Evolutionary conservation across 345 rosid genomes (phyloP).

Genomic region (Sonneratia alba): DNA sequence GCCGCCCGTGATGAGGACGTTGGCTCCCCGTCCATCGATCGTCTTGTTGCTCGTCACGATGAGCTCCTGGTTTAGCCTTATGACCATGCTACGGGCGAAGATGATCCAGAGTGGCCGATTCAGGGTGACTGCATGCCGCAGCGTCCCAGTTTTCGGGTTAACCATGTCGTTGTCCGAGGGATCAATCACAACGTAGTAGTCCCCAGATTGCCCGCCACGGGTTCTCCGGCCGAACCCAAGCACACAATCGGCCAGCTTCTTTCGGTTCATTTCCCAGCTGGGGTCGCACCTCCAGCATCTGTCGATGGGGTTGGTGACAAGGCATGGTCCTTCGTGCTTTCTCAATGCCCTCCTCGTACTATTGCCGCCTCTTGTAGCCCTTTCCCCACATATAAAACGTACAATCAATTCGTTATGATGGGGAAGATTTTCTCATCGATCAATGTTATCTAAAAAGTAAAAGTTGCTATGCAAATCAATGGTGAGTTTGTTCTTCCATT

Average conservation of each 20-base stretch:
- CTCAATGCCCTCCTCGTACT: slow-evolving; percentile 40
- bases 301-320: slow-evolving; percentile 75
- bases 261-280: slow-evolving; percentile 49
- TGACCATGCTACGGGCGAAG: slow-evolving; percentile 50
- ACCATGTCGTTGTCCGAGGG: slow-evolving; percentile 44
- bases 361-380: slow-evolving; percentile 21
- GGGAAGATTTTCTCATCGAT: not conserved
- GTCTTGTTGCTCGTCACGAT: slow-evolving; percentile 54
- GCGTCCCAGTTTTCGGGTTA: slow-evolving; percentile 51
- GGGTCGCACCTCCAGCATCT: slow-evolving; percentile 73
- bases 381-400: not conserved
- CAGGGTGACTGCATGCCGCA: slow-evolving; percentile 37
- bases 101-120: slow-evolving; percentile 40
- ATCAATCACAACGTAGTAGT: slow-evolving; percentile 49
- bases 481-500: too few species aligned
- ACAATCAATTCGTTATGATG: not conserved
- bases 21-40: slow-evolving; percentile 68
- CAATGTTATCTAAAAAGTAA: not conserved
- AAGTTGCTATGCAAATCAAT: too few species aligned
- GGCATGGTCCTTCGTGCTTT: slow-evolving; percentile 32
- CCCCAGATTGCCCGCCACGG: slow-evolving; percentile 52
- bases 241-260: slow-evolving; percentile 43
- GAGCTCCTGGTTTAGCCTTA: slow-evolving; percentile 56
- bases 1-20: slow-evolving; percentile 51
- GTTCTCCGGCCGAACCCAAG: slow-evolving; percentile 61